Base-by-base conservation (phyloP, 139 green algal genomes). In the Pseudopediastrum boryanum region DNA sequence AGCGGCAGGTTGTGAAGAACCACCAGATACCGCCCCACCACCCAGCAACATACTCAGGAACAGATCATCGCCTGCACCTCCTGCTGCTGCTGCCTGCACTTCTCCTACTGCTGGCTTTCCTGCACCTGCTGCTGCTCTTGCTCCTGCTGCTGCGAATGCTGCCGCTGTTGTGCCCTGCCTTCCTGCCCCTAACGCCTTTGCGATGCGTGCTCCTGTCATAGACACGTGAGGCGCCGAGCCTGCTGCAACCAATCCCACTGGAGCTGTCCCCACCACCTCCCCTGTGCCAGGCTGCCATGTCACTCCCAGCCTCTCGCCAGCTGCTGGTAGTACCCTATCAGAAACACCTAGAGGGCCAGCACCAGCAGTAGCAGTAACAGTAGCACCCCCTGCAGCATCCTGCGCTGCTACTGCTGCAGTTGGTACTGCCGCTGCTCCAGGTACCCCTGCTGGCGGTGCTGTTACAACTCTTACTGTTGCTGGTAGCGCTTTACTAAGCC, bases 371-470 rank as follows among this genome's bases (percentile, higher is more conserved):
- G n/a, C n/a, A n/a, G n/a, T n/a, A n/a, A n/a, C n/a, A n/a, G n/a
- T n/a, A n/a, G n/a, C n/a, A n/a, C n/a, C n/a, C n/a, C n/a, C n/a
- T n/a, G n/a, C n/a, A n/a, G n/a, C n/a, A n/a, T n/a, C n/a, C n/a
- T n/a, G n/a, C n/a, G n/a, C 64, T 72, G 64, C 64, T 35, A n/a
- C 64, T 72, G 31, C 16, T 68, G 59, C 59, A 27, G 1, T 33
- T 16, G 54, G 10, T 64, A 64, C 54, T 38, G n/a, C 9, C 41
- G 8, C 0, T 75, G 68, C 21, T 5, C 12, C 19, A 10, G 54
- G 8, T n/a, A 27, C 54, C 54, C 33, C 7, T 38, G 16, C 1
- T 27, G 54, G n/a, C 38, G 62, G 21, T 35, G 62, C 16, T 70
- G 62, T 21, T 50, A 43, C 67, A 61, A 31, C 67, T 43, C 29